Percentiles rank a stretch among this genome's conserved stretches.
Conservation (phyloP, 179 eudicot species). For the Actinidia chinensis region DNA sequence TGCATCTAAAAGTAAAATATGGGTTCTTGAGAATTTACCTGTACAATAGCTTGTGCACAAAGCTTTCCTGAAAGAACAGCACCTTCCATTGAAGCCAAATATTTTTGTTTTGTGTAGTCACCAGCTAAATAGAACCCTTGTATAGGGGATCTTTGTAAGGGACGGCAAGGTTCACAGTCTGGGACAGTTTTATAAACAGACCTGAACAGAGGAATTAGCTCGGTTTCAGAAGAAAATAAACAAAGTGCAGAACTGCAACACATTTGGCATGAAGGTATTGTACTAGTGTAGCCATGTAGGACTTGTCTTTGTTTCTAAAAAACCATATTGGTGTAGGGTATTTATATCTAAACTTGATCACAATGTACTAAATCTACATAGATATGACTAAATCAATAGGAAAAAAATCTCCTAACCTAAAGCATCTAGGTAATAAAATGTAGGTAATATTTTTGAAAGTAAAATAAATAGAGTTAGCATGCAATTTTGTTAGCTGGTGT, state of each 20-base stretch:
- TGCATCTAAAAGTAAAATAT: neutral
- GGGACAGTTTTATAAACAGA: constrained; percentile 97
- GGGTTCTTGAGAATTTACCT: constrained; percentile 42
- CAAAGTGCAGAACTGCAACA: neutral
- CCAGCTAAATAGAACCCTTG: constrained; percentile 95
- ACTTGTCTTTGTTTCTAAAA: neutral
- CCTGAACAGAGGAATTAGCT: constrained; percentile 36
- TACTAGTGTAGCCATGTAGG: neutral
- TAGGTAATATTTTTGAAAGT: neutral
- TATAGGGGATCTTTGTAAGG: constrained; percentile 86
- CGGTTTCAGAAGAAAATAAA: constrained; percentile 1
- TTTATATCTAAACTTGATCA: neutral
- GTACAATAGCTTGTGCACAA: constrained; percentile 93
- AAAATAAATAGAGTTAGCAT: neutral
- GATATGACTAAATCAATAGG: neutral
- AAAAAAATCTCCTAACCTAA: neutral
- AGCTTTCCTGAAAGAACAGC: constrained; percentile 97
- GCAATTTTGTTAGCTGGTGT: neutral
- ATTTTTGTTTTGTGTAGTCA: constrained; percentile 96
- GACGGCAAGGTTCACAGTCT: constrained; percentile 88
- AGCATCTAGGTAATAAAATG: neutral
- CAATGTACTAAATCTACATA: neutral
- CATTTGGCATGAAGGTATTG: neutral
- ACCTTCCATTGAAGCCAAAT: constrained; percentile 99
- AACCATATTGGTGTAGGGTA: neutral